Conservation (phyloP, 179 eudicot species). For the Patellifolia procumbens region DNA sequence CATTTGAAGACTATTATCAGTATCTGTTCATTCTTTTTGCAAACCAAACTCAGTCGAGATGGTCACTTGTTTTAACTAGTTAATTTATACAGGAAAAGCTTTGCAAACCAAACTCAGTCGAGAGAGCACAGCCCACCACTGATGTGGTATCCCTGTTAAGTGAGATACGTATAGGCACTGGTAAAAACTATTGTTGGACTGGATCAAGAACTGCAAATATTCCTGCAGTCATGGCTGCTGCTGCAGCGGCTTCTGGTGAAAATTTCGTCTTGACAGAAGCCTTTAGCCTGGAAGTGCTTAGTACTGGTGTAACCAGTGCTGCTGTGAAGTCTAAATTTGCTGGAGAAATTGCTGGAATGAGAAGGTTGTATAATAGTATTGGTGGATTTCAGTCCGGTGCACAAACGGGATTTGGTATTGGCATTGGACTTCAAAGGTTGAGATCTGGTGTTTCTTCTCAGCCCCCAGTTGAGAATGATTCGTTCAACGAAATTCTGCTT, state of each 20-base stretch:
- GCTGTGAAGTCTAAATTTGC: constrained; percentile 89
- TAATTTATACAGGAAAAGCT: constrained; percentile 76
- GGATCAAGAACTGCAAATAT: constrained; percentile 90
- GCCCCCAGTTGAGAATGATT: constrained; percentile 49
- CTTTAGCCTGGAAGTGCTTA: constrained; percentile 92
- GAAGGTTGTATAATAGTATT: constrained; percentile 81
- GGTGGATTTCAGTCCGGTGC: constrained; percentile 77
- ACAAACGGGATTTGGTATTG: constrained; percentile 51
- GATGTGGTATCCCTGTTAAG: constrained; percentile 90
- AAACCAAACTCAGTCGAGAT: not conserved
- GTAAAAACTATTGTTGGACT: constrained; percentile 83
- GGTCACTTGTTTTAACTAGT: constrained; percentile 10
- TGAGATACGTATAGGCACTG: constrained; percentile 95
- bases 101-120: constrained; percentile 77
- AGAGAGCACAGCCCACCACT: constrained; percentile 84
- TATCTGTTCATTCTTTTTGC: not conserved
- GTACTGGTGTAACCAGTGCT: constrained; percentile 91
- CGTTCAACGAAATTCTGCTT: constrained; percentile 85
- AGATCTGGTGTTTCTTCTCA: constrained; percentile 56
- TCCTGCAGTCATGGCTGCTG: constrained; percentile 98
- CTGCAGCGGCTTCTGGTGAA: constrained; percentile 99
- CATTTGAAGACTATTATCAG: not conserved
- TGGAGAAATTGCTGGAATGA: constrained; percentile 99
- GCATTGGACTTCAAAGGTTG: constrained; percentile 56
- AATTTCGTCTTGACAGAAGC: constrained; percentile 76